Percentiles rank a stretch among this genome's conserved stretches.
These are phyloP conservation scores for Sclerotinia borealis DNA, from an alignment of 2,329 filamentous ascomycete species.

Conservation along the genomic window DNA sequence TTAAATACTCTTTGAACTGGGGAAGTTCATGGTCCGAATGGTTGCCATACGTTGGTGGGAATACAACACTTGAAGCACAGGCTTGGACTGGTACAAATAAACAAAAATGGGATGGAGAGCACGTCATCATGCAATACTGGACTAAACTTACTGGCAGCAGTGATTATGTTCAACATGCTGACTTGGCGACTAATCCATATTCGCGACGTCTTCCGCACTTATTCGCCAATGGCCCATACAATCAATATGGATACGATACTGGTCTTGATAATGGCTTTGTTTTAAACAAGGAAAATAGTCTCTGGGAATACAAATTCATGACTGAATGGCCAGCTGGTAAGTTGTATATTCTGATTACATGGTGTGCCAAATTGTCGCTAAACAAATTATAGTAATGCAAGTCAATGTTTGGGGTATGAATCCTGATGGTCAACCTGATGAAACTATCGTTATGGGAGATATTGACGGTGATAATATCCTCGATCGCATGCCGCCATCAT, in stretches of 20 bases:
- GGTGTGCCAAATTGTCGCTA: background rate
- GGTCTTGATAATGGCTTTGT: slow-evolving; percentile 49
- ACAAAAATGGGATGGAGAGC: slow-evolving; percentile 55
- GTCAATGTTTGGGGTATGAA: slow-evolving; percentile 64
- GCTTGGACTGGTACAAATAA: slow-evolving; percentile 52
- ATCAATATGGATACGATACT: slow-evolving; percentile 57
- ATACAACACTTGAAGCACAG: slow-evolving; percentile 41
- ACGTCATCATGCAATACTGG: slow-evolving; percentile 59
- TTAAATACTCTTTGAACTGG: slow-evolving; percentile 57
- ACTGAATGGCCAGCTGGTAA: slow-evolving; percentile 53
- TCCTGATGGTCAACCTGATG: slow-evolving; percentile 54
- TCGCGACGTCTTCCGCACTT: slow-evolving; percentile 55
- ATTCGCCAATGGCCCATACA: slow-evolving; percentile 56
- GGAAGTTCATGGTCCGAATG: slow-evolving; percentile 54
- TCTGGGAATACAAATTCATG: slow-evolving; percentile 56
- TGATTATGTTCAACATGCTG: slow-evolving; percentile 54
- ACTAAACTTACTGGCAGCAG: slow-evolving; percentile 52
- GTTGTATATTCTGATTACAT: background rate
- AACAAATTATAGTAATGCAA: slow-evolving; percentile 37
- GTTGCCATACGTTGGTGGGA: slow-evolving; percentile 48
- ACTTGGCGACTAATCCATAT: slow-evolving; percentile 38
- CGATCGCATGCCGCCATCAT: slow-evolving; percentile 56
- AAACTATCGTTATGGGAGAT: slow-evolving; percentile 54
- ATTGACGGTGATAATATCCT: slow-evolving; percentile 54
- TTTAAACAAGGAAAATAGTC: slow-evolving; percentile 39